Evolutionary conservation across 768 basidiomycete genomes (phyloP).

Genomic region (Agrocybe pediades): DNA sequence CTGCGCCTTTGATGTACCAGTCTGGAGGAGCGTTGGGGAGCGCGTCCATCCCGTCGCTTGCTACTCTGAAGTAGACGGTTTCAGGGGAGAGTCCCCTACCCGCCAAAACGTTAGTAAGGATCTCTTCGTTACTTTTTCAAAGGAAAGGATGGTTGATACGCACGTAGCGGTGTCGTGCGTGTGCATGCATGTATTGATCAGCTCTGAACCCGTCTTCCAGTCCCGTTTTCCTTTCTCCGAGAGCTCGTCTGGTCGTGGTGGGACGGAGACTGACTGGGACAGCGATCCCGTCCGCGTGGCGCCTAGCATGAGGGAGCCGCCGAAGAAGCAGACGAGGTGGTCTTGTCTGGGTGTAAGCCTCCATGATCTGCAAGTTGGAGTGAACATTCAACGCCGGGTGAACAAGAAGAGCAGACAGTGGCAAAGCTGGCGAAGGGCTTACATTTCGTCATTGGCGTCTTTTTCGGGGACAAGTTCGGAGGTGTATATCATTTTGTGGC

Average conservation of each 20-base stretch:
- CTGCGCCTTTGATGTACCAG: constrained; percentile 91
- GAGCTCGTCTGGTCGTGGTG: constrained; percentile 67
- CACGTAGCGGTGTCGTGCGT: constrained; percentile 86
- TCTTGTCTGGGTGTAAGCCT: constrained; percentile 86
- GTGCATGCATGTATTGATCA: constrained; percentile 86
- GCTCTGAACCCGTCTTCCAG: constrained; percentile 78
- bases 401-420: neutral
- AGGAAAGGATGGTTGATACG: constrained; percentile 27
- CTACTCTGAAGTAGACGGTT: constrained; percentile 82
- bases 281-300: constrained; percentile 69
- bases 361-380: constrained; percentile 55
- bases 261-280: constrained; percentile 58
- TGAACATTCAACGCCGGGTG: neutral
- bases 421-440: constrained; percentile 7
- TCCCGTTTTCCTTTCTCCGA: constrained; percentile 66
- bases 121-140: neutral
- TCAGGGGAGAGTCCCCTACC: constrained; percentile 83
- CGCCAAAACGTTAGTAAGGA: neutral
- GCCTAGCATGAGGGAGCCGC: constrained; percentile 89
- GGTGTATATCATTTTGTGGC: constrained; percentile 70
- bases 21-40: constrained; percentile 52
- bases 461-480: constrained; percentile 75
- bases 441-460: constrained; percentile 40
- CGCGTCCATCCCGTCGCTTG: constrained; percentile 53
- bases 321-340: constrained; percentile 94